Conservation (phyloP, 257 asterid genomes). For the Fraxinus quadrangulata region DNA sequence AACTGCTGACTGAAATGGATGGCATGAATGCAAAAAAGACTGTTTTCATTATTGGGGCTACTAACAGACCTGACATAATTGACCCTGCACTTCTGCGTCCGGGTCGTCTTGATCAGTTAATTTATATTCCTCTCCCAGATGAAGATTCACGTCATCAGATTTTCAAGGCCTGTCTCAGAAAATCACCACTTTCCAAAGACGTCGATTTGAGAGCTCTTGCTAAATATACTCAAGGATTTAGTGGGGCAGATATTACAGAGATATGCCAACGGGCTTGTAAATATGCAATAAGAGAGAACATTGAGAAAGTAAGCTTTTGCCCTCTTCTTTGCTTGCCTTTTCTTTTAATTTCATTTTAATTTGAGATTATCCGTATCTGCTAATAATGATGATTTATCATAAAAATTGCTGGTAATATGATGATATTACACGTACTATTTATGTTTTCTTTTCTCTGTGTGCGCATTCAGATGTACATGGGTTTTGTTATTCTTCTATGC, state of each 20-base stretch:
- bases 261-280: constrained; percentile 69
- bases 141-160: constrained; percentile 64
- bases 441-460: neutral
- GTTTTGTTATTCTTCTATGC: neutral
- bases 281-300: constrained; percentile 58
- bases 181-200: constrained; percentile 59
- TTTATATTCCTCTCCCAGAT: constrained; percentile 65
- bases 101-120: constrained; percentile 68
- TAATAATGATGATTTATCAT: neutral
- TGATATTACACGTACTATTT: neutral
- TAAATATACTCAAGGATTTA: constrained; percentile 60
- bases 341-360: neutral
- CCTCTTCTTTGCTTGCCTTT: neutral
- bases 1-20: constrained; percentile 66
- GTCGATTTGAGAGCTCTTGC: constrained; percentile 59
- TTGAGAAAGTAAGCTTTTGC: constrained; percentile 42
- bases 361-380: neutral
- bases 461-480: neutral
- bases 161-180: constrained; percentile 61
- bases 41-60: constrained; percentile 66
- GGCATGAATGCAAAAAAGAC: constrained; percentile 70
- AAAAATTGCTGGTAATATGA: neutral
- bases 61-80: constrained; percentile 62
- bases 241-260: constrained; percentile 68
- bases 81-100: constrained; percentile 69